phyloP scores from a whole-genome alignment of 2,329 filamentous ascomycete genomes.

The Aspergillus caelatus region DNA sequence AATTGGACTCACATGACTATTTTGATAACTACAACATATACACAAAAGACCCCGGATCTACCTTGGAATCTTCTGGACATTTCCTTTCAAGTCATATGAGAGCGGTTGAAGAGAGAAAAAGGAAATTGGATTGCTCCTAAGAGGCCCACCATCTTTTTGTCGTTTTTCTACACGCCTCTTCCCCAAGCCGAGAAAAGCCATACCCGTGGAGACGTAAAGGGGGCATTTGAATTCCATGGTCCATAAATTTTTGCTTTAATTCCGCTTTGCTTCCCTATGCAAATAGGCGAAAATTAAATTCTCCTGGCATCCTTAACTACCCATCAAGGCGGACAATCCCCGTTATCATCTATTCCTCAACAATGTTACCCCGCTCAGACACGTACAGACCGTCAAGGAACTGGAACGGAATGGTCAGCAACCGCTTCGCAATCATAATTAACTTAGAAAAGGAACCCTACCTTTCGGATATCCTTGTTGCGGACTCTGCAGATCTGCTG shows the following conservation, averaged over 20 bases:
- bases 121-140: slow-evolving; percentile 22
- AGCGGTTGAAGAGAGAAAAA: slow-evolving; percentile 15
- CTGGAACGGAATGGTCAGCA: slow-evolving; percentile 46
- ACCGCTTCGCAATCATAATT: not conserved
- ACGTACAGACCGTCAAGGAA: slow-evolving; percentile 99
- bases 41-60: not conserved
- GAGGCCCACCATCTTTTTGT: slow-evolving; percentile 17
- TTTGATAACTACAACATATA: not conserved
- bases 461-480: slow-evolving; percentile 99
- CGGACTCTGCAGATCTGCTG: slow-evolving; percentile 99
- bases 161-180: slow-evolving; percentile 33
- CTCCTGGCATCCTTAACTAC: slow-evolving; percentile 40
- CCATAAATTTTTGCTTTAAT: slow-evolving; percentile 37
- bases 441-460: slow-evolving; percentile 42
- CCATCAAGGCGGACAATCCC: slow-evolving; percentile 34
- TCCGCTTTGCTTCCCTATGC: slow-evolving; percentile 45
- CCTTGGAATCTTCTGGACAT: not conserved
- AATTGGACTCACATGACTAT: not conserved
- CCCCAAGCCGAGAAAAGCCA: slow-evolving; percentile 30
- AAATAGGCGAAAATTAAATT: slow-evolving; percentile 44
- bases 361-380: slow-evolving; percentile 96
- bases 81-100: not conserved
- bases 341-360: slow-evolving; percentile 56
- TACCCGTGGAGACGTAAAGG: slow-evolving; percentile 28
- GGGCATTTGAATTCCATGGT: slow-evolving; percentile 31